phyloP scores from a whole-genome alignment of 768 basidiomycete species.

The Hypholoma fasciculare region DNA sequence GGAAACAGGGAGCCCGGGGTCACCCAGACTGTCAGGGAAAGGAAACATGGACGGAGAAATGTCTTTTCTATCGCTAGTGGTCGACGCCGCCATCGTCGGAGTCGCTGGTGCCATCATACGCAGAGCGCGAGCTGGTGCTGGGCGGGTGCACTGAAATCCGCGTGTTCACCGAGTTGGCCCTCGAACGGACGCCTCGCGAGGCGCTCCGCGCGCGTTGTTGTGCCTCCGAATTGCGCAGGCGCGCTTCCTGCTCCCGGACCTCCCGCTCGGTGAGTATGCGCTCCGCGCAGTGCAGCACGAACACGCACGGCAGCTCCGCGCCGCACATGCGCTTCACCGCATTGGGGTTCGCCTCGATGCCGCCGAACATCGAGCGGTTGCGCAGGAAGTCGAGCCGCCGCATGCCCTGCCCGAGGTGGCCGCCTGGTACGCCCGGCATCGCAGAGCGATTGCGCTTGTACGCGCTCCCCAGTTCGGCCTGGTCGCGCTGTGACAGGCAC shows the following conservation, averaged over 20 bases:
- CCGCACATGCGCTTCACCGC: constrained; percentile 44
- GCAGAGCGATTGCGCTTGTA: constrained; percentile 71
- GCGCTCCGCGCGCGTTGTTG: constrained; percentile 1
- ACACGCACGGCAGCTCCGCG: constrained; percentile 55
- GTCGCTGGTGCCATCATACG: constrained; percentile 10
- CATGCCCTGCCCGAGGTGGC: constrained; percentile 60
- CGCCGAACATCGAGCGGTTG: constrained; percentile 60
- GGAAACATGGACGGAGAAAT: background rate
- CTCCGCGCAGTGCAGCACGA: constrained; percentile 54
- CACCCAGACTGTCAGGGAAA: background rate
- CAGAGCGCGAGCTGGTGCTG: background rate
- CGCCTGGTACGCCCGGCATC: constrained; percentile 66
- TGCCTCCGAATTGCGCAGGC: constrained; percentile 25
- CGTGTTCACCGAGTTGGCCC: constrained; percentile 21
- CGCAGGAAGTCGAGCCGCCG: constrained; percentile 69
- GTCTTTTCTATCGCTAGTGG: background rate
- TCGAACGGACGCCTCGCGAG: constrained; percentile 15
- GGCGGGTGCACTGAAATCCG: constrained; percentile 17
- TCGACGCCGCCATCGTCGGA: constrained; percentile 13
- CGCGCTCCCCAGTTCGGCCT: constrained; percentile 45
- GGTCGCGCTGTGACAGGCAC: constrained; percentile 29
- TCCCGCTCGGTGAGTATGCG: constrained; percentile 53
- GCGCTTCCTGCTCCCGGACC: constrained; percentile 43
- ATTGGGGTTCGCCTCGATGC: constrained; percentile 48
- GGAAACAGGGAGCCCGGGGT: background rate